A percentile compares a stretch with the other conserved stretches of the same genome.
Evolutionary conservation across 2,329 filamentous ascomycete genomes (phyloP).

Genomic region (Claviceps humidiphila): DNA sequence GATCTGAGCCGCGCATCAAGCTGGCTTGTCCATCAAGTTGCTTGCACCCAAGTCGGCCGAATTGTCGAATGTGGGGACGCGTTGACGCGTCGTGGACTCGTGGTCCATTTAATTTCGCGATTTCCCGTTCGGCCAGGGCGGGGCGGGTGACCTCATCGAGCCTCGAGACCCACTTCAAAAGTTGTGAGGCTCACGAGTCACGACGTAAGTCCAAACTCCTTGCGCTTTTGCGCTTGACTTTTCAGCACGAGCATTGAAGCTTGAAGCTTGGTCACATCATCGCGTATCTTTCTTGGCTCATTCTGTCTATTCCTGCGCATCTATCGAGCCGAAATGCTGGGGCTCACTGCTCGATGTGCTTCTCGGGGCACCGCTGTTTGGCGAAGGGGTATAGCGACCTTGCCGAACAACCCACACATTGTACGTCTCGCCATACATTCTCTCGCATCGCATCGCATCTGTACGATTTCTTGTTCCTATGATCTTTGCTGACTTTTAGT

Average conservation of each 20-base stretch:
- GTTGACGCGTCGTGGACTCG: constrained; percentile 8
- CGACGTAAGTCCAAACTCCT: too few species aligned
- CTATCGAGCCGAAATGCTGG: constrained; percentile 13
- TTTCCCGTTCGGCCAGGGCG: constrained; percentile 5
- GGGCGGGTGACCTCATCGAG: constrained; percentile 22
- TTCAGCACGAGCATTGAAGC: not conserved
- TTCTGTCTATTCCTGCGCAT: not conserved
- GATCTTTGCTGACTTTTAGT: constrained; percentile 4
- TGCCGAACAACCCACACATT: constrained; percentile 40
- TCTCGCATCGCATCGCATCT: not conserved
- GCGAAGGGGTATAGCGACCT: constrained; percentile 28
- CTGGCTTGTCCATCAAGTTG: not conserved
- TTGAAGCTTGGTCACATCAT: not conserved
- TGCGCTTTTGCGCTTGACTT: too few species aligned
- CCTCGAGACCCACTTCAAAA: not conserved
- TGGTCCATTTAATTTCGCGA: constrained; percentile 20
- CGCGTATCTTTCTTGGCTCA: not conserved
- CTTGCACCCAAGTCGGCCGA: not conserved
- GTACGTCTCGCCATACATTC: constrained; percentile 21
- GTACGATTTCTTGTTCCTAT: not conserved
- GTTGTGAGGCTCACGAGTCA: not conserved
- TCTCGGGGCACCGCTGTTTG: constrained; percentile 10
- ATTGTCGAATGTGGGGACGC: not conserved
- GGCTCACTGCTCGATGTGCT: constrained; percentile 13
- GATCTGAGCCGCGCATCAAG: not conserved